Evolutionary conservation across 495 filamentous ascomycete genomes (phyloP).

Genomic region (Bryoglossum gracile): DNA sequence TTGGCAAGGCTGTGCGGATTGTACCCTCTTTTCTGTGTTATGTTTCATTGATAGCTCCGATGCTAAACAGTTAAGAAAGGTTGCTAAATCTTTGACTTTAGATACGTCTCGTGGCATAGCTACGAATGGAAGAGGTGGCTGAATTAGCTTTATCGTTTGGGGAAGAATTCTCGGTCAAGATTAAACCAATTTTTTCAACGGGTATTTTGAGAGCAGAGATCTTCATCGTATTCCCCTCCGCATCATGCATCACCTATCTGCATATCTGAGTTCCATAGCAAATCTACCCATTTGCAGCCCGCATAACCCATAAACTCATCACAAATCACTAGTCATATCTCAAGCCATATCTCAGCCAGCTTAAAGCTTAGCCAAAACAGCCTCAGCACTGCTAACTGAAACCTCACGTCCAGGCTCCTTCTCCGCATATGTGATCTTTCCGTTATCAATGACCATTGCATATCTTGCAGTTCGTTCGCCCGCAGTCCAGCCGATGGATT

Average conservation of each 20-base stretch:
- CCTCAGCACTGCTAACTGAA: constrained; percentile 66
- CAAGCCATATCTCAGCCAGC: not conserved
- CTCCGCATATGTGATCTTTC: constrained; percentile 82
- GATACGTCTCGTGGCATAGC: too few relatives aligned
- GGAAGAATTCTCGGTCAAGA: too few relatives aligned
- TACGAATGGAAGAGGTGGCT: too few relatives aligned
- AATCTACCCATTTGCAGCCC: constrained; percentile 1
- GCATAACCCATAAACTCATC: constrained; percentile 12
- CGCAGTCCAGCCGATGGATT: constrained; percentile 73
- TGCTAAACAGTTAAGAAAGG: too few relatives aligned
- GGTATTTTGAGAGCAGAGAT: constrained; percentile 24
- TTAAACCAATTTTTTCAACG: too few relatives aligned
- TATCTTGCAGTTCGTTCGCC: constrained; percentile 72
- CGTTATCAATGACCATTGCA: constrained; percentile 82
- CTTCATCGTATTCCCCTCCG: constrained; percentile 20
- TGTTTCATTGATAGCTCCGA: too few relatives aligned
- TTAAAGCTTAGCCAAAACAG: constrained; percentile 60
- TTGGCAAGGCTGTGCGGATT: too few relatives aligned
- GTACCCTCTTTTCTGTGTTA: too few relatives aligned
- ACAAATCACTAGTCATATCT: constrained; percentile 6
- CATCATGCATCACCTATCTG: constrained; percentile 2
- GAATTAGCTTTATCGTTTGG: too few relatives aligned
- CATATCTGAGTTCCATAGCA: not conserved
- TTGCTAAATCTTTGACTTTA: too few relatives aligned
- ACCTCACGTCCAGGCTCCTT: constrained; percentile 64